Evolutionary conservation across 192 early-diverging fungal species (phyloP).

Genomic region (Mycoemilia scoparia): DNA sequence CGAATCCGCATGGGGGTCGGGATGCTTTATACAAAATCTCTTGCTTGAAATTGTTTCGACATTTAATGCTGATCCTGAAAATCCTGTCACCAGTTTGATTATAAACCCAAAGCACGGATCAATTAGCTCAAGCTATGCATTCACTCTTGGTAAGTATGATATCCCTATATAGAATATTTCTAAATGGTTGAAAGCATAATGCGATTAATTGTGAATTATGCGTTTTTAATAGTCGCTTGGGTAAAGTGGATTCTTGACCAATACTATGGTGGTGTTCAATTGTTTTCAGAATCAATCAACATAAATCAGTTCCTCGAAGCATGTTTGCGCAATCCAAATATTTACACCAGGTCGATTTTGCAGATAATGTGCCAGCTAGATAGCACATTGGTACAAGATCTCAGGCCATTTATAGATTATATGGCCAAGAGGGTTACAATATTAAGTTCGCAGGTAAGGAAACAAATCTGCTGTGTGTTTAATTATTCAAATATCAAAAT

Average conservation of each 20-base stretch:
- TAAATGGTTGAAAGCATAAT: not conserved
- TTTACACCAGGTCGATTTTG: constrained; percentile 26
- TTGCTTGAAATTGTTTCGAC: constrained; percentile 8
- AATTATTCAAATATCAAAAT: too few relatives aligned
- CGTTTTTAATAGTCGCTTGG: constrained; percentile 26
- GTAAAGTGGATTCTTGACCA: constrained; percentile 28
- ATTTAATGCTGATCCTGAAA: constrained; percentile 8
- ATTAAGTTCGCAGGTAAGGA: too few relatives aligned
- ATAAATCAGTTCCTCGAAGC: constrained; percentile 37
- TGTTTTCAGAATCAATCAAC: constrained; percentile 5
- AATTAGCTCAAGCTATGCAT: constrained; percentile 27
- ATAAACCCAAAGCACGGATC: constrained; percentile 8
- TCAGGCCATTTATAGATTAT: constrained; percentile 25
- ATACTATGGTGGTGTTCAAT: constrained; percentile 4
- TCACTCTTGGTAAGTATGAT: constrained; percentile 21
- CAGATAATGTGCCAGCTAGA: constrained; percentile 12
- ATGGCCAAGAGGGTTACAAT: too few relatives aligned
- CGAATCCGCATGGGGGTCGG: constrained; percentile 18
- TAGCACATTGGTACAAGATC: constrained; percentile 10
- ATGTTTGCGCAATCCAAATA: constrained; percentile 37
- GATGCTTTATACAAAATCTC: constrained; percentile 17
- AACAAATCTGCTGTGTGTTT: too few relatives aligned
- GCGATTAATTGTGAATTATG: not conserved
- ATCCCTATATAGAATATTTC: not conserved
- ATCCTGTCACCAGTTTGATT: constrained; percentile 6